A percentile compares a stretch with the other conserved stretches of the same genome.
phyloP scores from a whole-genome alignment of 2,329 filamentous ascomycete genomes.

The Arthrobotrys iridis region DNA sequence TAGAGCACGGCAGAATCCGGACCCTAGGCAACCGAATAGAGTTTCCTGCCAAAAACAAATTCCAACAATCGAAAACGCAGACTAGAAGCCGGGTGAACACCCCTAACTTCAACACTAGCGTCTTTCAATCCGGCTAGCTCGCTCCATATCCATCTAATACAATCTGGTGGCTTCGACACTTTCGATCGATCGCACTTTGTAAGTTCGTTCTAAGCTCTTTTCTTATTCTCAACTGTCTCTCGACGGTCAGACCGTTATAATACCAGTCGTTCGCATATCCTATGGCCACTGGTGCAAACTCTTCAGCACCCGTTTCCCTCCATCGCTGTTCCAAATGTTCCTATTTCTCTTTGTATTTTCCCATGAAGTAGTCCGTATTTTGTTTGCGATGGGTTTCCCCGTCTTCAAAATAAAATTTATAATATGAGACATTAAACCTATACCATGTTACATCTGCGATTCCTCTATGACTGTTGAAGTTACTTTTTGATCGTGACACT shows the following conservation, averaged over 20 bases:
- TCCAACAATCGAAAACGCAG: constrained; percentile 23
- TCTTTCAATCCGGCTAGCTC: constrained; percentile 26
- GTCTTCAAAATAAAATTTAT: constrained; percentile 3
- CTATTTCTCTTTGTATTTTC: neutral
- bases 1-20: neutral
- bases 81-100: neutral
- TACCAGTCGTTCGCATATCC: constrained; percentile 8
- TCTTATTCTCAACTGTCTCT: constrained; percentile 13
- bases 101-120: constrained; percentile 46
- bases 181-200: constrained; percentile 35
- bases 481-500: neutral
- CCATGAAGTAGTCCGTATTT: neutral
- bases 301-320: neutral
- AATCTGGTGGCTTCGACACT: constrained; percentile 22
- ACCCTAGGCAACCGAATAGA: neutral
- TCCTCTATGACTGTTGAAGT: neutral
- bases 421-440: constrained; percentile 25
- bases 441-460: neutral
- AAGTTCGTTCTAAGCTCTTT: constrained; percentile 20
- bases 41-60: neutral
- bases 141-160: constrained; percentile 18
- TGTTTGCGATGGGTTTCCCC: neutral
- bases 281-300: neutral
- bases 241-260: constrained; percentile 20
- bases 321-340: neutral